Conservation (phyloP, 257 asterid species). For the Galeopsis tetrahit region DNA sequence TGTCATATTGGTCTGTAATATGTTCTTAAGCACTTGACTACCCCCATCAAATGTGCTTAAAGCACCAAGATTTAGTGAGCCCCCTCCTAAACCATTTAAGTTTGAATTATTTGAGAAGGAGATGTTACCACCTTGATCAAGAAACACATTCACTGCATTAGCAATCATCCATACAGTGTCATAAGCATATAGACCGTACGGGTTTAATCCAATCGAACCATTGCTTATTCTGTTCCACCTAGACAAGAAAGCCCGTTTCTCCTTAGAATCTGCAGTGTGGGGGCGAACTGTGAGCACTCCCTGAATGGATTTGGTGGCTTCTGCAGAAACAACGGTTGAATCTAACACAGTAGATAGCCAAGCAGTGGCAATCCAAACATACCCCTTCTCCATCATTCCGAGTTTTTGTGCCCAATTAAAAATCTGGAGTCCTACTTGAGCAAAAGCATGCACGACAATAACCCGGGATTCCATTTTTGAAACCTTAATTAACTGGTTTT, state of each 20-base stretch:
- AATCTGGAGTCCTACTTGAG: constrained; percentile 54
- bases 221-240: constrained; percentile 68
- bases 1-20: constrained; percentile 58
- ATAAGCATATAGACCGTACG: constrained; percentile 73
- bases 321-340: constrained; percentile 41
- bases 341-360: constrained; percentile 83
- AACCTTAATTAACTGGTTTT: constrained; percentile 46
- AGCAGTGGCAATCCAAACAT: constrained; percentile 82
- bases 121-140: constrained; percentile 57
- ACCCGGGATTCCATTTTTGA: constrained; percentile 68
- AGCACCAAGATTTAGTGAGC: constrained; percentile 57
- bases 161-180: constrained; percentile 86
- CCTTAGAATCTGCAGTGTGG: constrained; percentile 62
- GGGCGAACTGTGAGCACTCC: constrained; percentile 72
- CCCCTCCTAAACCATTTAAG: constrained; percentile 41
- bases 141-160: constrained; percentile 56
- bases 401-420: constrained; percentile 63
- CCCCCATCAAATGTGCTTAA: constrained; percentile 75
- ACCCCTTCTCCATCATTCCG: constrained; percentile 72
- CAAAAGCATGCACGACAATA: constrained; percentile 57
- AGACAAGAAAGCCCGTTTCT: constrained; percentile 55
- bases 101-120: constrained; percentile 62
- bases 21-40: constrained; percentile 47
- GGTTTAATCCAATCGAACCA: constrained; percentile 61
- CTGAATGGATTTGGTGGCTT: constrained; percentile 49